phyloP scores from a whole-genome alignment of 495 filamentous ascomycete genomes.

The Penicillium dipodomyicola region DNA sequence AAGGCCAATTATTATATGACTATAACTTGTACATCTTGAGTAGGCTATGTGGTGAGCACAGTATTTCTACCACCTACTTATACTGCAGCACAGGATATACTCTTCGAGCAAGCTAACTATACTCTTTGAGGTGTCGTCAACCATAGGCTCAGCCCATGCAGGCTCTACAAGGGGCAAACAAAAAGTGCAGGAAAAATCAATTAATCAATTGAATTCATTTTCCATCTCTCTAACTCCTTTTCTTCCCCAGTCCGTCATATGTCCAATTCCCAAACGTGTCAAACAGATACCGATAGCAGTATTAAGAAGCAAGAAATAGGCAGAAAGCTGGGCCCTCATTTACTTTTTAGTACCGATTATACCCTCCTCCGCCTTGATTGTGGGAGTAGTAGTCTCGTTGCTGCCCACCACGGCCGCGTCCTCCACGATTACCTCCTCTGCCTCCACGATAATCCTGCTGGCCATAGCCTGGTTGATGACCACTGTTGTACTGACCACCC shows the following conservation, averaged over 20 bases:
- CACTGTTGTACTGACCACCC: slow-evolving; percentile 25
- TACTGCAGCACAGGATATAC: too few relatives aligned
- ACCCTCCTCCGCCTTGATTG: slow-evolving; percentile 34
- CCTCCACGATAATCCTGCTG: slow-evolving; percentile 29
- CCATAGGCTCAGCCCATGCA: neutral
- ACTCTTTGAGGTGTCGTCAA: neutral
- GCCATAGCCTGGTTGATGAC: slow-evolving; percentile 24
- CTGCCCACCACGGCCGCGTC: slow-evolving; percentile 26
- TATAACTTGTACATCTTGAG: neutral
- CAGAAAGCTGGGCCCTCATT: neutral
- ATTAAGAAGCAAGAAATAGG: slow-evolving; percentile 13
- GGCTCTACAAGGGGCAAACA: neutral
- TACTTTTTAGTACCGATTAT: slow-evolving; percentile 38
- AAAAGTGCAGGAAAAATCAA: neutral
- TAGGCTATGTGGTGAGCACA: neutral
- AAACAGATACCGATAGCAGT: slow-evolving; percentile 11
- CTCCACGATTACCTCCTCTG: slow-evolving; percentile 30
- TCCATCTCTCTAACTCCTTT: slow-evolving; percentile 11
- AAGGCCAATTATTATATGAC: neutral
- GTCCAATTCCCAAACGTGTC: slow-evolving; percentile 8
- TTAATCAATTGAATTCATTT: slow-evolving; percentile 5
- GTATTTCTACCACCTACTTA: neutral
- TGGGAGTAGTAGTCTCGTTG: slow-evolving; percentile 30
- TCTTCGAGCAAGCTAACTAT: neutral
- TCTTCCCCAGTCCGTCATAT: neutral